Evolutionary conservation across 176 grass and related monocot genomes (phyloP), one percentile per base, ranked within the genome.

Genomic region (Eremochloa ophiuroides): DNA sequence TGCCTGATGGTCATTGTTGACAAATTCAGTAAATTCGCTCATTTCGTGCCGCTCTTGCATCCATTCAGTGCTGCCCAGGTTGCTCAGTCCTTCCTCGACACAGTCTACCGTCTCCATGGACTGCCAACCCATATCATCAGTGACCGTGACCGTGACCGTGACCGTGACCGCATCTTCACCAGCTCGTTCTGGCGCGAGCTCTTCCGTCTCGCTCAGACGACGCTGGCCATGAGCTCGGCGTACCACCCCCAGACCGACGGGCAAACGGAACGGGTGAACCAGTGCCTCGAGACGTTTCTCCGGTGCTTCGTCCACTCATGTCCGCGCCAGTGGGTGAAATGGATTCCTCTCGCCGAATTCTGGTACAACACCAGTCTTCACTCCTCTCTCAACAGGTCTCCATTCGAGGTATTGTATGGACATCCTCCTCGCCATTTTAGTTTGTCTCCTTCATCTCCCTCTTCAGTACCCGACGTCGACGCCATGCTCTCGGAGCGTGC

Each of bases 401-500:
- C 65, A 0, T 68, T 68, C 5, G 35, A 68, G 1, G 65, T 2
- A 2, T 3, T 60, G 0, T 66, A 70, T 27, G 67, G 67, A 0
- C n/a, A 43, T 8, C 1, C 11, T 1, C 67, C 67, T 0, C 23
- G 23, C 0, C 39, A 46, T 9, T 46, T 26, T 1, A 41, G n/a
- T 16, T 17, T 3, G 0, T 2, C 68, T 5, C 4, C 0, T 3
- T 10, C 2, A 11, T 38, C 37, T 1, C 1, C 6, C 0, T 8
- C 1, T 3, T 1, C 9, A 3, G 13, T 3, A 1, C 8, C 9
- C 1, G 11, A 15, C 0, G 3, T 71, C 0, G 23, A 0, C 1
- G 0, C 0, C 1, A 4, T 13, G 15, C 1, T 15, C 1, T 0
- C 4, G 0, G 40, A 28, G 0, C 6, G 40, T 2, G 10, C 28